phyloP scores from a whole-genome alignment of 2,329 filamentous ascomycete genomes.

The Gnomoniopsis sp. region DNA sequence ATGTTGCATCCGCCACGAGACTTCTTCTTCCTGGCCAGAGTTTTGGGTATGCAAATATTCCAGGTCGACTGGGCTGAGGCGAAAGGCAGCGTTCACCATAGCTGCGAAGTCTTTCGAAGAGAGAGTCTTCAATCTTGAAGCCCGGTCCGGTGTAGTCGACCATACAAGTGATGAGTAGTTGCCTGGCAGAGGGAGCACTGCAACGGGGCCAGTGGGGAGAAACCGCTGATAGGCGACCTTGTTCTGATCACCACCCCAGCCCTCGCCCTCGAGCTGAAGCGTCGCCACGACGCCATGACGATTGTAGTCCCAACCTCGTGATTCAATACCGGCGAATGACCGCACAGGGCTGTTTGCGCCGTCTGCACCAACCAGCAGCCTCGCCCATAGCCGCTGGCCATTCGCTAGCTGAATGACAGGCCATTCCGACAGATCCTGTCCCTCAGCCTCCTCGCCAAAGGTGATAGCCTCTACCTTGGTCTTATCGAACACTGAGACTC shows the following conservation, averaged over 20 bases:
- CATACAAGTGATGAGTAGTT: conserved; percentile 85
- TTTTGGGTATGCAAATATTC: conserved; percentile 71
- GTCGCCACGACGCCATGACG: conserved; percentile 91
- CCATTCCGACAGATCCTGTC: conserved; percentile 80
- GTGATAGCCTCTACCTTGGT: conserved; percentile 77
- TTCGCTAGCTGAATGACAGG: conserved; percentile 74
- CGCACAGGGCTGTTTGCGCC: conserved; percentile 93
- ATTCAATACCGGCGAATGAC: conserved; percentile 80
- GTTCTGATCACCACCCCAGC: conserved; percentile 48
- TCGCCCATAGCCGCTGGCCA: conserved; percentile 67
- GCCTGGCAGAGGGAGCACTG: conserved; percentile 84
- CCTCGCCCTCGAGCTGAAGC: conserved; percentile 64
- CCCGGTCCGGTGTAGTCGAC: conserved; percentile 83
- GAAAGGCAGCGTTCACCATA: conserved; percentile 92
- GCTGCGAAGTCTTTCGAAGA: conserved; percentile 70
- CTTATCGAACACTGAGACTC: conserved; percentile 69
- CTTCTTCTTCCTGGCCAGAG: conserved; percentile 65
- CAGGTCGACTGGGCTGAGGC: conserved; percentile 74
- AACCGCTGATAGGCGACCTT: conserved; percentile 94
- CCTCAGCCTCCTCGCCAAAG: conserved; percentile 65
- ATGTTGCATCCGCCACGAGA: conserved; percentile 78
- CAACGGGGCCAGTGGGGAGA: conserved; percentile 85
- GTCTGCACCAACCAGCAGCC: conserved; percentile 87
- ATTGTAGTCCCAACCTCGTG: conserved; percentile 89
- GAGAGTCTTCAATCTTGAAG: conserved; percentile 74